These are phyloP conservation scores for Bothriochloa decipiens DNA, from an alignment of 176 grass and related monocot species.

Conservation along the genomic window DNA sequence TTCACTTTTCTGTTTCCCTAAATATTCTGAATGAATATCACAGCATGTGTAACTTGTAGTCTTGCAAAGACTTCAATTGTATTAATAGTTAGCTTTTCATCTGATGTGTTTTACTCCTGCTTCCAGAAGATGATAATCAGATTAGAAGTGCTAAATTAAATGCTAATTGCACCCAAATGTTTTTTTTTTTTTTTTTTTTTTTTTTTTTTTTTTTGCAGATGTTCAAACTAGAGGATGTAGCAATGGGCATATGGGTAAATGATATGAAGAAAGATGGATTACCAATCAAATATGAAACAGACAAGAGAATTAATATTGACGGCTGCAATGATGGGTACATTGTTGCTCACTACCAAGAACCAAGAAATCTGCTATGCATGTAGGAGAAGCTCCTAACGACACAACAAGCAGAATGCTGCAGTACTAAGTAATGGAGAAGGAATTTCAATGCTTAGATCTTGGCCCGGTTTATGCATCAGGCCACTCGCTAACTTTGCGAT, in stretches of 20 bases:
- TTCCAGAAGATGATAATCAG: background rate
- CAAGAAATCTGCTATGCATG: constrained; percentile 77
- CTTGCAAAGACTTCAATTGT: background rate
- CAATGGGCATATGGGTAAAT: constrained; percentile 93
- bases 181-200: too few relatives aligned
- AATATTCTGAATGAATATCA: background rate
- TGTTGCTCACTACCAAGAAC: constrained; percentile 93
- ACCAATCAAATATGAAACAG: constrained; percentile 71
- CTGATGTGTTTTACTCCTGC: constrained; percentile 20
- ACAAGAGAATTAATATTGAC: constrained; percentile 64
- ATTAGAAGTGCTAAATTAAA: constrained; percentile 31
- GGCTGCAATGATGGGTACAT: constrained; percentile 77
- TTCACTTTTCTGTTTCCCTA: constrained; percentile 9
- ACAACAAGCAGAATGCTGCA: constrained; percentile 66
- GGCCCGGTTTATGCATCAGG: background rate
- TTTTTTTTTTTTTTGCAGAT: constrained; percentile 54
- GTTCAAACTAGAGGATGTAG: constrained; percentile 99
- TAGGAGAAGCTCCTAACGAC: constrained; percentile 75
- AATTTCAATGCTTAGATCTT: constrained; percentile 1
- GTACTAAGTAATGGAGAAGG: constrained; percentile 33
- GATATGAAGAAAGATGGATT: constrained; percentile 66
- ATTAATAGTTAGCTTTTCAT: background rate
- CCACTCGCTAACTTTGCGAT: constrained; percentile 1
- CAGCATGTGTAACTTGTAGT: background rate
- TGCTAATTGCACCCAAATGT: constrained; percentile 6